Base-by-base conservation (phyloP, 2,329 filamentous ascomycete genomes). In the Neophaeococcomyces aloes region DNA sequence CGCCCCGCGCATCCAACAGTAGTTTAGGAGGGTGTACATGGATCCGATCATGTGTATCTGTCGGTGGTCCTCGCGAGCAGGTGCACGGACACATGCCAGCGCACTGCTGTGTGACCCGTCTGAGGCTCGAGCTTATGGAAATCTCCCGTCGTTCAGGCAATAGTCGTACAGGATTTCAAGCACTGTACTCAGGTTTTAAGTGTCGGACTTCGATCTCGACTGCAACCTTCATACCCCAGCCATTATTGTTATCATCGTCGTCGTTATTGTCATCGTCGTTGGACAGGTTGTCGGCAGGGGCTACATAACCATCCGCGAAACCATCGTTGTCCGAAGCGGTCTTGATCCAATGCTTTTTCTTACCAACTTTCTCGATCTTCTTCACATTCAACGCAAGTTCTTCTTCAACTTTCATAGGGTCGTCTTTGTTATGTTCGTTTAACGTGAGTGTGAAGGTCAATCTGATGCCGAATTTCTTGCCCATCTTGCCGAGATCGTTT, bases 281-380 rank as follows among this genome's bases (percentile, higher is more conserved):
- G 21, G 29, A 29, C 10, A 29, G 19, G 21, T 13, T 18, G 18
- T 15, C 7, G 25, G 21, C 35, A 2, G 8, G 19, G 15, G 11
- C 21, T 19, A 27, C 18, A 18, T 3, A 21, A 27, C 38, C 33
- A 15, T 18, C 18, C 4, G 35, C 41, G 15, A 30, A 3, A 15
- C 27, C 30, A 27, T 45, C 37, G 15, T 38, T 18, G 7, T 35
- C 36, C 2, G n/a, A n/a, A 14, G 34, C 30, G 17, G 17, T 27
- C 21, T 38, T 60, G 23, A 65, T 59, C 68, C 74, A 78, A 46
- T 74, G 67, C 64, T 78, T 79, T 59, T 67, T 71, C 64, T 79
- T 79, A 0, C 76, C 76, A 5, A 71, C 63, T 59, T 77, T 78
- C 49, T 72, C 66, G 27, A 56, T 64, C 57, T 31, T 61, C 53